phyloP scores from a whole-genome alignment of 305 asterid species.

The Fraxinus greggii region DNA sequence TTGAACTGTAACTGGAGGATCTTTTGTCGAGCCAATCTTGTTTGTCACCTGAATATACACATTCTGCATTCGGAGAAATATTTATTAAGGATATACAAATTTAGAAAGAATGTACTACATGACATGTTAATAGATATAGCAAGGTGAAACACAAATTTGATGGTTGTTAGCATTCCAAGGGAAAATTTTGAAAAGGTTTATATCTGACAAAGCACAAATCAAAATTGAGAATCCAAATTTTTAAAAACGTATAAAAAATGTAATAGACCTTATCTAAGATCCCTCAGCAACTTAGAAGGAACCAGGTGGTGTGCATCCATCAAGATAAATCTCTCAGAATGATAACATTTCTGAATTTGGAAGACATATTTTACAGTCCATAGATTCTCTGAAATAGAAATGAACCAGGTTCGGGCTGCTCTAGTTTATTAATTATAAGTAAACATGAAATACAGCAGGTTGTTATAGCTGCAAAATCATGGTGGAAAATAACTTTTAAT shows the following conservation, averaged over 20 bases:
- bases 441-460: not conserved
- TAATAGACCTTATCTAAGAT: not conserved
- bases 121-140: not conserved
- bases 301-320: not conserved
- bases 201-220: not conserved
- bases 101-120: not conserved
- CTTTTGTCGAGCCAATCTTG: slow-evolving; percentile 73
- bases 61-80: slow-evolving; percentile 38
- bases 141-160: not conserved
- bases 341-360: not conserved
- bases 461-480: not conserved
- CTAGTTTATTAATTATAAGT: not conserved
- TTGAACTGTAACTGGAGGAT: slow-evolving; percentile 73
- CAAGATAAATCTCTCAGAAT: not conserved
- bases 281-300: not conserved
- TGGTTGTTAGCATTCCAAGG: not conserved
- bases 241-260: not conserved
- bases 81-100: not conserved
- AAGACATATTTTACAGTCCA: not conserved
- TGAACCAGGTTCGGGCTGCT: not conserved
- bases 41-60: slow-evolving; percentile 65
- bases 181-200: not conserved
- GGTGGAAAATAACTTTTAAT: not conserved
- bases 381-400: not conserved
- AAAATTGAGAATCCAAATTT: not conserved